Evolutionary conservation across 2,329 filamentous ascomycete genomes (phyloP), one percentile per base, ranked within the genome.

Genomic region (Monilinia vaccinii-corymbosi): DNA sequence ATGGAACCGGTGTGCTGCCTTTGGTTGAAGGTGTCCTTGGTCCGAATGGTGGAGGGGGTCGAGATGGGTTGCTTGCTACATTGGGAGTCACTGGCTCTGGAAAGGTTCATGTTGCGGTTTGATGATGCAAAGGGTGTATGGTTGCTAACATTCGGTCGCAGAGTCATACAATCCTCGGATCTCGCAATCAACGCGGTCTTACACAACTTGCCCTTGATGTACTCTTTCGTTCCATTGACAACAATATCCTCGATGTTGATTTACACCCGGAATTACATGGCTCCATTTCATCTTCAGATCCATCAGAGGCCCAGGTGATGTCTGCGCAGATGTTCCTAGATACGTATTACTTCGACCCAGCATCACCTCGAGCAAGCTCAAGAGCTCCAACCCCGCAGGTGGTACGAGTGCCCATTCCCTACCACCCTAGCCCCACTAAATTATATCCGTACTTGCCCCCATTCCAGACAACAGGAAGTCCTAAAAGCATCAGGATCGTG

Each of bases 111-210:
- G 36, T 48, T 49, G 31, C 11, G 38, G 5, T 36, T 36, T 40
- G 32, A 31, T 40, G 18, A 21, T 14, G 31, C 25, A 25, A 21
- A 25, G n/a, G 18, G 46, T 10, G 7, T 2, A 18, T 36, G 40
- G n/a, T 21, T 45, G 40, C 60, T 62, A 42, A 61, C 61, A 52
- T 63, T 31, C 14, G 28, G 44, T 50, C 25, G 23, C 70, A 97
- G 93, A 95, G 90, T 64, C 93, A 99, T 73, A 99, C 94, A 0
- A 96, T 97, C 62, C 82, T 99, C 18, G 94, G 94, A 59, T 95
- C 90, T 14, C 87, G 86, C 66, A 84, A 82, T 25, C 89, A 97
- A 73, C 87, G 93, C 65, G 94, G 94, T 63, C 77, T 99, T 58
- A 96, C 91, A 0, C 94, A 99, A 73, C 86, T 99, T 69, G 83